phyloP scores from a whole-genome alignment of 768 basidiomycete genomes.

The Suillus plorans region DNA sequence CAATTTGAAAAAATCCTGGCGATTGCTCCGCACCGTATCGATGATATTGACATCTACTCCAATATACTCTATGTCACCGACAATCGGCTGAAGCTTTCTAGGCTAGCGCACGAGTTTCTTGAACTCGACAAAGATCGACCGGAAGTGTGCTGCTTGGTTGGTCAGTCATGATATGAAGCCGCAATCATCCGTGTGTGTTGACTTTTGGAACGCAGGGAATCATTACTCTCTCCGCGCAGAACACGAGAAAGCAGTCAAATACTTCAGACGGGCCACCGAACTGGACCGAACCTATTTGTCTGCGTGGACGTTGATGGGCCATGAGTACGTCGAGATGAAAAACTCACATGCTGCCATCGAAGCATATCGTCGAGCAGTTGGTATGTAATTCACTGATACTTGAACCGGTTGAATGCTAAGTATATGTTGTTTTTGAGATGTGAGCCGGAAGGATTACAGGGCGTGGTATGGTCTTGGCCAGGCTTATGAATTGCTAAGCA shows the following conservation, averaged over 20 bases:
- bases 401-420: not conserved
- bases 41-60: slow-evolving; percentile 94
- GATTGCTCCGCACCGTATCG: slow-evolving; percentile 85
- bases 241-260: slow-evolving; percentile 94
- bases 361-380: slow-evolving; percentile 93
- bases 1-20: slow-evolving; percentile 83
- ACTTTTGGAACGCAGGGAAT: slow-evolving; percentile 64
- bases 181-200: not conserved
- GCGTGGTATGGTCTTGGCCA: slow-evolving; percentile 99
- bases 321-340: slow-evolving; percentile 98
- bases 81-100: slow-evolving; percentile 83
- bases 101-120: slow-evolving; percentile 89
- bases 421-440: slow-evolving; percentile 52
- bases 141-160: slow-evolving; percentile 94
- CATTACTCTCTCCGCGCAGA: slow-evolving; percentile 93
- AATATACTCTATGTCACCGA: slow-evolving; percentile 97
- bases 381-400: slow-evolving; percentile 46
- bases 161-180: slow-evolving; percentile 42
- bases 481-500: slow-evolving; percentile 93
- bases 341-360: slow-evolving; percentile 99
- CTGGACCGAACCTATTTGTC: slow-evolving; percentile 93
- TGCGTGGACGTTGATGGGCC: slow-evolving; percentile 99
- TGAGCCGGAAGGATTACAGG: slow-evolving; percentile 94
- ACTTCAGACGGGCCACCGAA: slow-evolving; percentile 93
- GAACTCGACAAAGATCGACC: slow-evolving; percentile 90